Percentiles rank a stretch among this genome's conserved stretches.
phyloP scores from a whole-genome alignment of 148 eudicot genomes.

The Limonium bicolor region DNA sequence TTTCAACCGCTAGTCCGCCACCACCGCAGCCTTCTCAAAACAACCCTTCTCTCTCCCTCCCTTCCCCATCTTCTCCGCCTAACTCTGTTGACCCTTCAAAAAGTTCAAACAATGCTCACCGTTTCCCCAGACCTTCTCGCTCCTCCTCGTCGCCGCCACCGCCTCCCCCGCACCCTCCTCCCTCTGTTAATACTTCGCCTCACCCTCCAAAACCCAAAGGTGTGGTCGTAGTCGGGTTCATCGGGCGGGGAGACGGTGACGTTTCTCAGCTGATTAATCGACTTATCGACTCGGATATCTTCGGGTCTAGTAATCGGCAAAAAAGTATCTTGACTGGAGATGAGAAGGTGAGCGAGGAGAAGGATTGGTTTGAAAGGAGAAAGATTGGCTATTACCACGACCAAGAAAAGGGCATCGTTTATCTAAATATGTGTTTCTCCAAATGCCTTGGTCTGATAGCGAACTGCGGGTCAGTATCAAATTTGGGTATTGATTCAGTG shows the following conservation, averaged over 20 bases:
- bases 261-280: conserved; percentile 56
- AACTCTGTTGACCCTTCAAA: conserved; percentile 3
- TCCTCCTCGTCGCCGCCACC: conserved; percentile 5
- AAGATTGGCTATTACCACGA: conserved; percentile 49
- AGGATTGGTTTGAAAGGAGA: conserved; percentile 24
- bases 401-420: conserved; percentile 38
- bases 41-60: conserved; percentile 7
- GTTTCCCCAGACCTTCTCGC: conserved; percentile 3
- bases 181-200: conserved; percentile 8
- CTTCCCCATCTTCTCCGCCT: background rate
- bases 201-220: conserved; percentile 18
- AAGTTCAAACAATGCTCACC: too few species aligned
- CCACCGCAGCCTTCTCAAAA: too few species aligned
- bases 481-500: conserved; percentile 21
- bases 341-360: conserved; percentile 13
- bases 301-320: conserved; percentile 44
- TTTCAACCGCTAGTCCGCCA: too few species aligned
- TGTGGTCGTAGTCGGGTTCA: conserved; percentile 72
- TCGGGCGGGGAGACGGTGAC: conserved; percentile 28
- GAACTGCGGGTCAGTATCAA: background rate
- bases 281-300: conserved; percentile 45
- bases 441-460: conserved; percentile 25
- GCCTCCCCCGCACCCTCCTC: conserved; percentile 1
- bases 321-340: conserved; percentile 8
- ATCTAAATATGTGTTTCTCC: conserved; percentile 34